Evolutionary conservation across 306 rosid species (phyloP), one percentile per base, ranked within the genome.

Genomic region (Chamaecrista fasciculata): DNA sequence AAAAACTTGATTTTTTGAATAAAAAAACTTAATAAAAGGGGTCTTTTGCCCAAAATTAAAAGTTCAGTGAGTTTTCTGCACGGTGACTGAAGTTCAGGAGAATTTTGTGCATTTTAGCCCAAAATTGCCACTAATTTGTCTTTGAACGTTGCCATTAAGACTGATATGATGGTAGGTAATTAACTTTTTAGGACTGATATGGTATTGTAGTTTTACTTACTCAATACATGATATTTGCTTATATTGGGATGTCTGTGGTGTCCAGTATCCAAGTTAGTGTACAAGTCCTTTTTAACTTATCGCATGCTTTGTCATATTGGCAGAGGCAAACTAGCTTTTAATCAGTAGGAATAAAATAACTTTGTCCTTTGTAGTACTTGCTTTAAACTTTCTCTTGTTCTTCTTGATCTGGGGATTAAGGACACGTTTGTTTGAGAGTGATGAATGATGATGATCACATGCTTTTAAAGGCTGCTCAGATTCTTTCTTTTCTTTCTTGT

Each of bases 221-320:
- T 12, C 11, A 4, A 26, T 31, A 53, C 14, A 2, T 25, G 2
- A 2, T 4, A 10, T 28, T 57, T 29, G 62, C 12, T 56, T 14
- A n/a, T 57, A 20, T 14, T 57, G 18, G 15, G 24, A 29, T 57
- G 24, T 34, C 8, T 33, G 4, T 34, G 8, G 8, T 31, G 44
- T 58, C 11, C 25, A n/a, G 7, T 16, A 18, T 31, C n/a, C 5
- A 0, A 28, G 21, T 57, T 39, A 28, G 40, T 29, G 9, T 29
- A 25, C n/a, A 33, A 33, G 63, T 57, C 11, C 28, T 29, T 57
- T 0, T 31, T 6, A 18, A 24, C 15, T 66, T 48, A 66, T 68
- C 79, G 82, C 84, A 77, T 85, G 85, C 53, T 51, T 66, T 81
- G 79, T 72, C 77, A 65, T 73, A 76, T 76, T 69, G 36, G 36